phyloP scores from a whole-genome alignment of 23 red algal species.

The Gracilariopsis chorda region DNA sequence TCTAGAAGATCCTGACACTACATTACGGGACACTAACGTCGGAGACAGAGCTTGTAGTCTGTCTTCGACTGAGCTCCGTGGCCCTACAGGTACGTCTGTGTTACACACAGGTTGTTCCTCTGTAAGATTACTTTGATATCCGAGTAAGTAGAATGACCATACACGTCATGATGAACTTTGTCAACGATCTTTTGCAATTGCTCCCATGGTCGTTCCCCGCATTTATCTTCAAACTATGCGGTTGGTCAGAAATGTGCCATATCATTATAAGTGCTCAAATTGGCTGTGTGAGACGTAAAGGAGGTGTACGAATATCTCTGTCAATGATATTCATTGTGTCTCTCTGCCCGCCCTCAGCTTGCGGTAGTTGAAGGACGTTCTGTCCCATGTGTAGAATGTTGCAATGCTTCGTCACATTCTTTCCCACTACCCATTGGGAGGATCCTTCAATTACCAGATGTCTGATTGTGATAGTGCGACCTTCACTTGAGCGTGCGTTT shows the following conservation, averaged over 20 bases:
- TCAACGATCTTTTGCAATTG: conserved; percentile 5
- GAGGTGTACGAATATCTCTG: neutral
- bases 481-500: neutral
- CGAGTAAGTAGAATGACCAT: neutral
- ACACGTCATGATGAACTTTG: conserved; percentile 38
- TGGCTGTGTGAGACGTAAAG: neutral
- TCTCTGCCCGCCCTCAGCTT: neutral
- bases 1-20: too few species aligned
- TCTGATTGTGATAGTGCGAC: neutral
- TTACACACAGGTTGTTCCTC: conserved; percentile 21
- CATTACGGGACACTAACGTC: too few species aligned
- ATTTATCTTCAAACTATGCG: neutral
- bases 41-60: too few species aligned
- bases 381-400: neutral
- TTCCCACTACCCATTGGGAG: neutral
- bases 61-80: too few species aligned
- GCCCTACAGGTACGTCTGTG: too few species aligned
- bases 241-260: neutral
- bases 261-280: neutral
- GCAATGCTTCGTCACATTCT: neutral
- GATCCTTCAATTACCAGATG: neutral
- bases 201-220: neutral
- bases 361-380: neutral
- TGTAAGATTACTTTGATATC: conserved; percentile 2
- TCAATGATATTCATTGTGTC: neutral